A percentile compares a stretch with the other conserved stretches of the same genome.
Conservation (phyloP, 2,329 filamentous ascomycete species). For the Fusarium coffeatum region DNA sequence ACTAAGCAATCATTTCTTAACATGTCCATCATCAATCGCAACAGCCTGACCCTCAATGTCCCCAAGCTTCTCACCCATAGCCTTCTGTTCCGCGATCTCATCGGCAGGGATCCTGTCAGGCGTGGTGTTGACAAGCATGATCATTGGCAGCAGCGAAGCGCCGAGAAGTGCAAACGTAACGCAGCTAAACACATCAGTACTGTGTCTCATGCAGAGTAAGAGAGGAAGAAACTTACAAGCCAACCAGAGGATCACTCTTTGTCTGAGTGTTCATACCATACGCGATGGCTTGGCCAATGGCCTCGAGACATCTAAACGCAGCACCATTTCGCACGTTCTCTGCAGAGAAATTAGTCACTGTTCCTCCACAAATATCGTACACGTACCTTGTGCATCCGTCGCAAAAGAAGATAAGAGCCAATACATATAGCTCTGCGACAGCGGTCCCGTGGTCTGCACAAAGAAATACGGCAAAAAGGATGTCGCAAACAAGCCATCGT, state of each 20-base stretch:
- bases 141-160: slow-evolving; percentile 17
- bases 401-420: slow-evolving; percentile 21
- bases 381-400: slow-evolving; percentile 18
- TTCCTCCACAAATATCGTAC: rapidly evolving
- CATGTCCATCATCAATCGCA: neutral
- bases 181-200: neutral
- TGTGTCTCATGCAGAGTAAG: rapidly evolving
- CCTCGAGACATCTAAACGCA: slow-evolving; percentile 16
- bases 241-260: slow-evolving; percentile 10
- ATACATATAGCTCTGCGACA: slow-evolving; percentile 20
- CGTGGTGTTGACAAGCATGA: slow-evolving; percentile 21
- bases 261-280: slow-evolving; percentile 25
- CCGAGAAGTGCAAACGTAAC: slow-evolving; percentile 1
- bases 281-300: slow-evolving; percentile 6
- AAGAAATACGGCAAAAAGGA: slow-evolving; percentile 19
- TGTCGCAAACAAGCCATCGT: neutral
- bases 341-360: rapidly evolving
- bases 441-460: slow-evolving; percentile 9
- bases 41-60: slow-evolving; percentile 11
- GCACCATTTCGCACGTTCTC: slow-evolving; percentile 17
- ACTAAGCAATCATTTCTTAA: neutral
- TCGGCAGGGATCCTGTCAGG: slow-evolving; percentile 19
- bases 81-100: slow-evolving; percentile 12
- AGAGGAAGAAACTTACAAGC: neutral
- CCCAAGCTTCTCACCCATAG: neutral